Base-by-base conservation (phyloP, 2,329 filamentous ascomycete genomes). In the Colletotrichum plurivorum region DNA sequence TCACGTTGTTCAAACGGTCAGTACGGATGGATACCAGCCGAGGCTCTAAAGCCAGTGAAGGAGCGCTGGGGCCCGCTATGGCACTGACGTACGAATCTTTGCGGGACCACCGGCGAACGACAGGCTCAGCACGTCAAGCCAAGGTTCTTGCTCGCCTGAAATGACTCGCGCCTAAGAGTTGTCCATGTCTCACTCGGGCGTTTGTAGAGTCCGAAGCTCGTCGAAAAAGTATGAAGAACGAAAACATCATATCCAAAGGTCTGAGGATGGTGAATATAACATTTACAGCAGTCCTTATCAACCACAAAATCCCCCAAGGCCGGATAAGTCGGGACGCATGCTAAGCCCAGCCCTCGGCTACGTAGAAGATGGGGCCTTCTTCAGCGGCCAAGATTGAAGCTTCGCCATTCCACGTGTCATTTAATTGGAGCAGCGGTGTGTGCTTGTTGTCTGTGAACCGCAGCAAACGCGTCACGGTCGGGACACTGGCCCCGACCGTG, bases 361-460 rank as follows among this genome's bases (percentile, higher is more conserved):
- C 36, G 55, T 31, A 57, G 55, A 7, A 6, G 31, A 65, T 20
- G 49, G 15, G 54, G 22, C 25, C 56, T 41, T 31, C 39, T 22
- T 53, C 31, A 36, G 10, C 39, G 39, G 67, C 67, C 67, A 69
- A 69, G 67, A 59, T 51, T 67, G 36, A 60, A 60, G 62, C 67
- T 67, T 69, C 56, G 55, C 67, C 62, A 51, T 66, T 60, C 62
- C 62, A 69, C 67, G 67, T 67, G 67, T 69, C 67, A 56, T 66
- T 66, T 61, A 61, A 69, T 13, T 69, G 67, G 67, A 69, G 67
- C 67, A 25, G 31, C 31, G 31, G 31, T 36, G 31, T 36, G 31
- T 36, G 31, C 10, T 36, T 36, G 7, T 10, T 36, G 31, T 36
- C 31, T 10, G 62, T 66, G 27, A 59, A 65, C 45, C 20, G 46